Conservation (phyloP, 306 rosid species). For the Carpinus fangiana region DNA sequence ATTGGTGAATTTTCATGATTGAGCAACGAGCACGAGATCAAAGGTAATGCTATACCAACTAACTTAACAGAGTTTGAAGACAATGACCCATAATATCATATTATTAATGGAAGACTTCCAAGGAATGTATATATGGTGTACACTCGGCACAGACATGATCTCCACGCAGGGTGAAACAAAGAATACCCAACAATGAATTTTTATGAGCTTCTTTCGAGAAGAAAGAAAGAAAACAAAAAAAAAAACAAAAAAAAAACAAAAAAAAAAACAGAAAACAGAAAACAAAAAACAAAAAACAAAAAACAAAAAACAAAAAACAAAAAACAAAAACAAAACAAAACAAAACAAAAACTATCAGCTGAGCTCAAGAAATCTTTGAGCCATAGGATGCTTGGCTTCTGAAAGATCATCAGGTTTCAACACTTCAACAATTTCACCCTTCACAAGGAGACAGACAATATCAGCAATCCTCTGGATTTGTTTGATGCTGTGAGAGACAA, state of each 20-base stretch:
- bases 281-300: not conserved
- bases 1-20: no score
- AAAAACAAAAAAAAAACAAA: not conserved
- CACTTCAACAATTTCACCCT: constrained; percentile 79
- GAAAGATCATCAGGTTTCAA: constrained; percentile 62
- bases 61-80: no score
- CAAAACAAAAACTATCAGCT: constrained; percentile 38
- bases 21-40: no score
- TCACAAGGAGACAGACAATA: constrained; percentile 75
- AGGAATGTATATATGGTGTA: no score
- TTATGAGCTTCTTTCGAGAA: not conserved
- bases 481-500: constrained; percentile 91
- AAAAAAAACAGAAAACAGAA: no score
- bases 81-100: not conserved
- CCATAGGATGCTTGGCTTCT: constrained; percentile 87
- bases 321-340: not conserved
- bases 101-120: no score
- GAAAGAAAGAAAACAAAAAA: not conserved
- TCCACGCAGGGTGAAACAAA: not conserved
- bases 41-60: no score
- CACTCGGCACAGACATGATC: not conserved
- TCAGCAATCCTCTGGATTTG: constrained; percentile 90
- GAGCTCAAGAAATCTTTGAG: constrained; percentile 75
- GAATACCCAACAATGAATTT: not conserved
- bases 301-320: not conserved